Conservation (phyloP, 495 filamentous ascomycete species). For the Penicillium chermesinum region DNA sequence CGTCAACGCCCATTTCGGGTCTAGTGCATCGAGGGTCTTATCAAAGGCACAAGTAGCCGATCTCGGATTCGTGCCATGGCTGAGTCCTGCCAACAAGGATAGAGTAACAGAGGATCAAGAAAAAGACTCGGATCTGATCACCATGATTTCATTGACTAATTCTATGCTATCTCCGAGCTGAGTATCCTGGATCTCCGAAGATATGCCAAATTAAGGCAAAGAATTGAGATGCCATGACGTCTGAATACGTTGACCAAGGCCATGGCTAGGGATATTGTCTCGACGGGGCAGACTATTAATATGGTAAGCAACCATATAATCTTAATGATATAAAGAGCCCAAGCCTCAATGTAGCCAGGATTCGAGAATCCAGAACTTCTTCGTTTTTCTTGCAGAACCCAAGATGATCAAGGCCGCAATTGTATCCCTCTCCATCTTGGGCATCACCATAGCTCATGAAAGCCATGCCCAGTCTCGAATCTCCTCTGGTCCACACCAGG, state of each 20-base stretch:
- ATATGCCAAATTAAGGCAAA: not conserved
- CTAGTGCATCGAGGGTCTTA: not conserved
- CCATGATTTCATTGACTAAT: not conserved
- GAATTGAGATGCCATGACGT: slow-evolving; percentile 13
- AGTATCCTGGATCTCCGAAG: not conserved
- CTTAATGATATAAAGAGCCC: not conserved
- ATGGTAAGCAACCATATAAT: not conserved
- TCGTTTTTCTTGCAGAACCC: too few relatives aligned
- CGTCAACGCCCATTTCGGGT: not conserved
- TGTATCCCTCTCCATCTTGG: slow-evolving; percentile 11
- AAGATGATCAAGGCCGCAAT: not conserved
- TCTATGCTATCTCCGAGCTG: not conserved
- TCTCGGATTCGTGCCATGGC: not conserved
- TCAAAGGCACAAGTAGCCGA: not conserved
- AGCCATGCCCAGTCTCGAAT: slow-evolving; percentile 50
- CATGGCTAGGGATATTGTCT: too few relatives aligned
- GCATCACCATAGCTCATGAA: slow-evolving; percentile 46
- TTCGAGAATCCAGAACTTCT: too few relatives aligned
- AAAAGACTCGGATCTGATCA: not conserved
- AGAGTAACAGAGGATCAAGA: too few relatives aligned
- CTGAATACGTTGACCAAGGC: slow-evolving; percentile 4
- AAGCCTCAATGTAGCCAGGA: not conserved
- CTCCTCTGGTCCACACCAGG: slow-evolving; percentile 48
- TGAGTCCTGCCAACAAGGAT: too few relatives aligned
- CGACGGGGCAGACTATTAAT: not conserved